Percentiles rank a stretch among this genome's conserved stretches.
Evolutionary conservation across 768 basidiomycete species (phyloP).

Genomic region (Kockovaella imperatae): DNA sequence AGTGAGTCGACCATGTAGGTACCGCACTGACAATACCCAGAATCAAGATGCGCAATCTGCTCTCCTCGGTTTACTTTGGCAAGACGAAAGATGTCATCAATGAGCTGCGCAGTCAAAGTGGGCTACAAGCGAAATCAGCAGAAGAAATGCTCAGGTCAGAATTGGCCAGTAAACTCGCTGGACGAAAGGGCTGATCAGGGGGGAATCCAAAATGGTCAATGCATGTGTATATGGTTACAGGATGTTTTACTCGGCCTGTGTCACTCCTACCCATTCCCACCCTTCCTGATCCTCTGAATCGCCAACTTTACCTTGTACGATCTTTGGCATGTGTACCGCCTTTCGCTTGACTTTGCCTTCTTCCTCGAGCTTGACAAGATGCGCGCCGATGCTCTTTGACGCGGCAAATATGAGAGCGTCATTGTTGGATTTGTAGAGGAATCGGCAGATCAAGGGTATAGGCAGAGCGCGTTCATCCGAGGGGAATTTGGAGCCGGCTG

Average conservation of each 20-base stretch:
- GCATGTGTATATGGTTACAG: no score
- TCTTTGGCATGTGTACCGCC: constrained; percentile 12
- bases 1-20: constrained; percentile 45
- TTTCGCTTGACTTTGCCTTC: constrained; percentile 22
- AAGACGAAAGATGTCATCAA: constrained; percentile 93
- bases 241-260: neutral
- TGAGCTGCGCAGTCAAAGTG: constrained; percentile 78
- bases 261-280: constrained; percentile 16
- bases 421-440: constrained; percentile 25
- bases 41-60: constrained; percentile 91
- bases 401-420: constrained; percentile 24
- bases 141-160: constrained; percentile 86
- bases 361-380: constrained; percentile 28
- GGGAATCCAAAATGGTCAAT: no score
- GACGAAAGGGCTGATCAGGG: no score
- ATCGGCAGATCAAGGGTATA: constrained; percentile 15
- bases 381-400: constrained; percentile 11
- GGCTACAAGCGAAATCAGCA: constrained; percentile 69
- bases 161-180: constrained; percentile 47
- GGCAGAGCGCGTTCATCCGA: neutral
- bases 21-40: constrained; percentile 12
- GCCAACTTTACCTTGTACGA: constrained; percentile 13
- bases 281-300: constrained; percentile 17
- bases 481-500: constrained; percentile 1
- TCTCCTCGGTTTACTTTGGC: constrained; percentile 85